Percentiles rank a stretch among this genome's conserved stretches.
Evolutionary conservation across 257 asterid species (phyloP).

Genomic region (Nicotiana paniculata): DNA sequence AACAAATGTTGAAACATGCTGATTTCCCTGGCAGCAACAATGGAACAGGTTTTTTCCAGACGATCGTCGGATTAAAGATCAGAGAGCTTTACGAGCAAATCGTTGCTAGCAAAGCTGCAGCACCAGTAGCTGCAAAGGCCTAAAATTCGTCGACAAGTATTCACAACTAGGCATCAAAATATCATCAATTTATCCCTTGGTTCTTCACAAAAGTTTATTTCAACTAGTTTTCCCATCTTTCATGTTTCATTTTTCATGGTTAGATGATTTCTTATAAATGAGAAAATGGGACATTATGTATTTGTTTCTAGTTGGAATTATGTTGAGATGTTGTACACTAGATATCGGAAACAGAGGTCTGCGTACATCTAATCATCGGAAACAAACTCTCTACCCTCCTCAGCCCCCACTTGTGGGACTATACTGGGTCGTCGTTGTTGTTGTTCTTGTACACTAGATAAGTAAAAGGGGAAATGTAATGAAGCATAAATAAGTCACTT

Average conservation of each 20-base stretch:
- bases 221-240: conserved; percentile 11
- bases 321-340: conserved; percentile 51
- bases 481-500: no score
- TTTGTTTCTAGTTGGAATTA: conserved; percentile 32
- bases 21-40: conserved; percentile 98
- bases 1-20: conserved; percentile 90
- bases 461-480: conserved; percentile 26
- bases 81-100: conserved; percentile 93
- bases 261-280: conserved; percentile 17
- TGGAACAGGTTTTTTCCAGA: conserved; percentile 96
- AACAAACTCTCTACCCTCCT: no score
- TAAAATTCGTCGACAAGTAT: conserved; percentile 18
- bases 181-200: neutral
- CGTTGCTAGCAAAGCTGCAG: conserved; percentile 40
- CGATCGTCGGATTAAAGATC: conserved; percentile 79
- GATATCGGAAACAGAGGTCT: conserved; percentile 10
- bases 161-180: neutral
- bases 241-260: conserved; percentile 23
- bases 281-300: conserved; percentile 25
- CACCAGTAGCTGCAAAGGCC: conserved; percentile 72
- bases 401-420: no score
- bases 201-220: conserved; percentile 9
- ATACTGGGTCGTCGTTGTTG: no score
- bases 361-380: no score
- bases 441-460: conserved; percentile 41